Evolutionary conservation across 306 rosid species (phyloP).

Genomic region (Benincasa hispida): DNA sequence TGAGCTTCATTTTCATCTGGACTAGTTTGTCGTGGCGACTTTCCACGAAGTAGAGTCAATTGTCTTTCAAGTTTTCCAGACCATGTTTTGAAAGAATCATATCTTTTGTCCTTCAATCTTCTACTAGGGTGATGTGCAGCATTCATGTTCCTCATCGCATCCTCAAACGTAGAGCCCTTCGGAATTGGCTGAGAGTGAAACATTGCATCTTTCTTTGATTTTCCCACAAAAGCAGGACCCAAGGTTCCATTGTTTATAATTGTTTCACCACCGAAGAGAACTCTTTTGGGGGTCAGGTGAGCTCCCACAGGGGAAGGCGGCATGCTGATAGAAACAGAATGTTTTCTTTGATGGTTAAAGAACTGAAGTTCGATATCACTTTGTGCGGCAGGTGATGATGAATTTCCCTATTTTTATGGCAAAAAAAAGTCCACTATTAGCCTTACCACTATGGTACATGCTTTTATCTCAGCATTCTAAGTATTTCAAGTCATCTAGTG

Average conservation of each 20-base stretch:
- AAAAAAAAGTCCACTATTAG: not conserved
- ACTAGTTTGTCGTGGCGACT: slow-evolving; percentile 11
- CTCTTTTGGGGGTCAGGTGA: slow-evolving; percentile 19
- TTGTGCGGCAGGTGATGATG: slow-evolving; percentile 12
- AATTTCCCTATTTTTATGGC: slow-evolving; percentile 25
- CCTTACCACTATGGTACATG: not conserved
- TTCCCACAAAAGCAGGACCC: slow-evolving; percentile 3
- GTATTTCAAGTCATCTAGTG: not conserved
- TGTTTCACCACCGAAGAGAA: slow-evolving; percentile 30
- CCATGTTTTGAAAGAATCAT: slow-evolving; percentile 73
- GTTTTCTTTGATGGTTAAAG: slow-evolving; percentile 34
- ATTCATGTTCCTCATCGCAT: not conserved
- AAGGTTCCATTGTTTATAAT: slow-evolving; percentile 6
- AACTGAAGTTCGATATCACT: slow-evolving; percentile 15
- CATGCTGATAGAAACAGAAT: slow-evolving; percentile 66
- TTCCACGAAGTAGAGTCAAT: slow-evolving; percentile 48
- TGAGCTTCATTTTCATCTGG: slow-evolving; percentile 14
- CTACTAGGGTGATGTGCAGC: slow-evolving; percentile 18
- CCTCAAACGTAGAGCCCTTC: slow-evolving; percentile 11
- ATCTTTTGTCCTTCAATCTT: slow-evolving; percentile 41
- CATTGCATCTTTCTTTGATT: slow-evolving; percentile 23
- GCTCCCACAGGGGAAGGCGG: slow-evolving; percentile 36
- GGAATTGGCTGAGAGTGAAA: slow-evolving; percentile 69
- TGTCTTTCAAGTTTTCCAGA: slow-evolving; percentile 70
- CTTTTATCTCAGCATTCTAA: not conserved